These are phyloP conservation scores for Colletotrichum tropicale DNA, from an alignment of 2,329 filamentous ascomycete species.

Conservation along the genomic window DNA sequence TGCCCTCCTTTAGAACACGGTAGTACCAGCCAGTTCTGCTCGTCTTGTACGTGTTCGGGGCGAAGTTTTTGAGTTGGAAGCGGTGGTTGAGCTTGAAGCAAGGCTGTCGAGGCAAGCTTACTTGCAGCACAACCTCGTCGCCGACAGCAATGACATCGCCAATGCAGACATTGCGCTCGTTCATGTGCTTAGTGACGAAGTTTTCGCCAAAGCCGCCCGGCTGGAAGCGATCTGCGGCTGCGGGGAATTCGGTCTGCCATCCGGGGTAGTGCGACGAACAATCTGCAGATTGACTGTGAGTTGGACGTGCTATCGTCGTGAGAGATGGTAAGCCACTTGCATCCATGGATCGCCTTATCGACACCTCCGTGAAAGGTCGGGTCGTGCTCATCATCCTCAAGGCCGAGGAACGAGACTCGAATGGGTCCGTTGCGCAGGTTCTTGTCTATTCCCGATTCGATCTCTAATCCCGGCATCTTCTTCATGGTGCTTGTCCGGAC, in stretches of 20 bases:
- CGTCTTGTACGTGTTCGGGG: conserved; percentile 58
- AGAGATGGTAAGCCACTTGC: conserved; percentile 36
- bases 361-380: conserved; percentile 64
- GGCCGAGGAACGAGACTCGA: conserved; percentile 51
- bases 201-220: conserved; percentile 71
- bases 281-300: conserved; percentile 42
- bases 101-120: conserved; percentile 66
- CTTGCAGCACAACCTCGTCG: conserved; percentile 56
- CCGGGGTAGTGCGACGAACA: conserved; percentile 62
- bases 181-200: conserved; percentile 60
- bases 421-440: conserved; percentile 45
- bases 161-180: conserved; percentile 69
- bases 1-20: conserved; percentile 60
- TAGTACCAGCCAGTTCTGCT: conserved; percentile 72
- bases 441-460: conserved; percentile 65
- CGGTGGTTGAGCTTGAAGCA: conserved; percentile 75
- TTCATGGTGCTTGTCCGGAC: conserved; percentile 63
- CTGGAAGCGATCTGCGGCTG: conserved; percentile 53
- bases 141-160: conserved; percentile 64
- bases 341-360: conserved; percentile 68
- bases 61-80: conserved; percentile 67
- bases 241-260: conserved; percentile 60
- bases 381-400: conserved; percentile 66
- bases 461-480: conserved; percentile 53
- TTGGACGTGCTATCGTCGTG: not conserved